These are phyloP conservation scores for Phialemonium atrogriseum DNA, from an alignment of 2,329 filamentous ascomycete genomes.

Conservation along the genomic window DNA sequence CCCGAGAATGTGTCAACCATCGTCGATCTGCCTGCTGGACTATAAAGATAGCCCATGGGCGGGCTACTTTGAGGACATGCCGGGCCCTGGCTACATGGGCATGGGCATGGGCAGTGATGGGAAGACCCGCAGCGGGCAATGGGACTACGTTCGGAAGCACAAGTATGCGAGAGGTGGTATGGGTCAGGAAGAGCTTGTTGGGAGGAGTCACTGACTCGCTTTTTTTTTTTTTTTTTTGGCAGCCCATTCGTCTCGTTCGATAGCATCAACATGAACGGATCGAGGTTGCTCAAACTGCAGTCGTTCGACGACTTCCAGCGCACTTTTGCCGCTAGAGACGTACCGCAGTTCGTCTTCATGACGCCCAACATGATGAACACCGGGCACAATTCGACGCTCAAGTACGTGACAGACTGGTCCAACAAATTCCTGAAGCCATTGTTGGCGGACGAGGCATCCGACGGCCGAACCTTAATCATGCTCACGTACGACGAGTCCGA, in stretches of 20 bases:
- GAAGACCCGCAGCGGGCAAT: slow-evolving; percentile 18
- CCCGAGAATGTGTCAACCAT: slow-evolving; percentile 36
- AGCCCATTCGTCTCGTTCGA: slow-evolving; percentile 34
- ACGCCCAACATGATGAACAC: slow-evolving; percentile 58
- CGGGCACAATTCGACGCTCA: slow-evolving; percentile 50
- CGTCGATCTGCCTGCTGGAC: slow-evolving; percentile 36
- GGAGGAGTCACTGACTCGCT: too few relatives aligned
- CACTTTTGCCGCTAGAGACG: slow-evolving; percentile 43
- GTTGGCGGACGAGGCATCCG: slow-evolving; percentile 40
- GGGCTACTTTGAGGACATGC: slow-evolving; percentile 36
- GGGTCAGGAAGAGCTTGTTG: too few relatives aligned
- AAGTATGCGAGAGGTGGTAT: slow-evolving; percentile 26
- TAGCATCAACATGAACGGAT: slow-evolving; percentile 28
- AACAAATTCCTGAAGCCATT: slow-evolving; percentile 45
- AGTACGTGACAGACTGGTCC: slow-evolving; percentile 42
- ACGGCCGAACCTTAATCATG: slow-evolving; percentile 43
- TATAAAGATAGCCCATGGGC: slow-evolving; percentile 30
- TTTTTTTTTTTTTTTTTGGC: background rate
- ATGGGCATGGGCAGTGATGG: slow-evolving; percentile 28
- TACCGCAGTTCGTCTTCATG: slow-evolving; percentile 60
- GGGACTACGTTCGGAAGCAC: slow-evolving; percentile 34
- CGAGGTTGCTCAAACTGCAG: slow-evolving; percentile 50
- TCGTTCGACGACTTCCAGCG: slow-evolving; percentile 53
- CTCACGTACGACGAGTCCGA: slow-evolving; percentile 52
- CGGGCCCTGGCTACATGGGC: slow-evolving; percentile 38